Conservation (phyloP, 2,329 filamentous ascomycete genomes). For the Plectosphaerella plurivora region DNA sequence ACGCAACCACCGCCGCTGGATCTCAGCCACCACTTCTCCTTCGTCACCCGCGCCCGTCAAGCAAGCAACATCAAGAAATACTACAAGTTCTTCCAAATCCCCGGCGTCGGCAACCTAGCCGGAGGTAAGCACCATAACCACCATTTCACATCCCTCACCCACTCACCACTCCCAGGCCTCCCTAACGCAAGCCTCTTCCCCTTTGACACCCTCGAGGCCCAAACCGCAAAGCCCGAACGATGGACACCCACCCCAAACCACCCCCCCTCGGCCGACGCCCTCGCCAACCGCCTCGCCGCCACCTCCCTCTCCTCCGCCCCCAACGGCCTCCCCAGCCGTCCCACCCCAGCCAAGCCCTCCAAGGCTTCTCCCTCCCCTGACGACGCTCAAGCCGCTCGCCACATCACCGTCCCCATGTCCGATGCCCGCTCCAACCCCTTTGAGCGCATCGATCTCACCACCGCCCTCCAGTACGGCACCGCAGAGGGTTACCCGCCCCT, state of each 20-base stretch:
- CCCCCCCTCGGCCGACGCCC: constrained; percentile 22
- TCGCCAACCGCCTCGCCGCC: constrained; percentile 29
- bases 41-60: constrained; percentile 59
- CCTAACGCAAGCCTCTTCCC: constrained; percentile 82
- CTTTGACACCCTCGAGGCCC: constrained; percentile 84
- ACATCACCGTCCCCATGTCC: constrained; percentile 69
- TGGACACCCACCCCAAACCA: constrained; percentile 63
- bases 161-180: constrained; percentile 52
- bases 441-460: constrained; percentile 73
- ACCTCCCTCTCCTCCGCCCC: constrained; percentile 16
- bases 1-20: constrained; percentile 52
- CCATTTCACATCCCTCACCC: neutral
- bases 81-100: constrained; percentile 76
- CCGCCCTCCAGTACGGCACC: constrained; percentile 83
- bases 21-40: constrained; percentile 74
- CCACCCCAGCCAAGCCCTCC: neutral
- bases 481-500: constrained; percentile 78
- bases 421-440: constrained; percentile 51
- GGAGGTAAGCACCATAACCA: constrained; percentile 41
- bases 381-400: constrained; percentile 27
- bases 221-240: constrained; percentile 68
- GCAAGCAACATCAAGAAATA: constrained; percentile 71
- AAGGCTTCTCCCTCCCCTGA: neutral
- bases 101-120: constrained; percentile 57
- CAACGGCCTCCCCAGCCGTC: constrained; percentile 19